phyloP scores from a whole-genome alignment of 345 rosid species.

The Populus alba region DNA sequence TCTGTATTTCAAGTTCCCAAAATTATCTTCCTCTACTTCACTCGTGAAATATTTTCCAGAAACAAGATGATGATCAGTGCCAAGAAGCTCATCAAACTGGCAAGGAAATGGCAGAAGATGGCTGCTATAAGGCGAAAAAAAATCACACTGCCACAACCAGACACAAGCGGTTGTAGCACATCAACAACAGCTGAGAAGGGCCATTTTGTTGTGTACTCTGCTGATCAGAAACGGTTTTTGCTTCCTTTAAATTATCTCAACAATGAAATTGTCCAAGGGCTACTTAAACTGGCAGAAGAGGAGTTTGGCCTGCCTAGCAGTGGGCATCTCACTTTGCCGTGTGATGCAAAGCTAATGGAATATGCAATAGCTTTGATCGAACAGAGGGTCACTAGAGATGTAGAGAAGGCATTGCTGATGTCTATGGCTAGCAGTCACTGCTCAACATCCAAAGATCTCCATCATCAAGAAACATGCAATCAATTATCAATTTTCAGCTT shows the following conservation, averaged over 20 bases:
- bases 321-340: neutral
- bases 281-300: conserved; percentile 3
- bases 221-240: no score
- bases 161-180: no score
- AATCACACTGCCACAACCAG: no score
- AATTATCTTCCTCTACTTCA: neutral
- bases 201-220: no score
- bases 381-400: neutral
- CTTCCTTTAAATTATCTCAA: no score
- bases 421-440: neutral
- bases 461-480: neutral
- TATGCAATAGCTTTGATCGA: conserved; percentile 8
- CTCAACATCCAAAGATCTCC: neutral
- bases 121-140: no score
- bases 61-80: conserved; percentile 16
- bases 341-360: neutral
- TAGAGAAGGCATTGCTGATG: neutral
- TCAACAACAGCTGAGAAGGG: no score
- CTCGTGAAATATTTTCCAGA: neutral
- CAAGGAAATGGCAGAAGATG: no score
- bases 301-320: neutral
- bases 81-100: no score
- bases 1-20: no score
- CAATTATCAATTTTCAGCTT: conserved; percentile 1
- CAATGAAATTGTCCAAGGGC: no score